Evolutionary conservation across 106 monocot genomes (phyloP).

Genomic region (Apostasia shenzhenica): DNA sequence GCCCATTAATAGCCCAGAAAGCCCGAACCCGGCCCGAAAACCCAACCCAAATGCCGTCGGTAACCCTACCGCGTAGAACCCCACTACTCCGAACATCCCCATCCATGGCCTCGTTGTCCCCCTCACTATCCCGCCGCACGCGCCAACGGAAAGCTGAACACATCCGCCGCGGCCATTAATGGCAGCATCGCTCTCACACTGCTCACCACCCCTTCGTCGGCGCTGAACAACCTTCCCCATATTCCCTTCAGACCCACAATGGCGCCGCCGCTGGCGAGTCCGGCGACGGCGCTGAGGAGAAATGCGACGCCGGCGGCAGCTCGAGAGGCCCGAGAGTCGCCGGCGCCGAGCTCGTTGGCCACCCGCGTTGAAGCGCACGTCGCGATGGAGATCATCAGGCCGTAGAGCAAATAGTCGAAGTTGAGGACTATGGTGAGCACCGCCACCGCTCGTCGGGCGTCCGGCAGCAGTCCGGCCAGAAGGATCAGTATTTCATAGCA

Average conservation of each 20-base stretch:
- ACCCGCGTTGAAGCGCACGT: constrained; percentile 58
- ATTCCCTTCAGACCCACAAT: constrained; percentile 28
- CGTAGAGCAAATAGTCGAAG: constrained; percentile 79
- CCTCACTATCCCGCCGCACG: constrained; percentile 58
- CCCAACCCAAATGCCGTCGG: constrained; percentile 42
- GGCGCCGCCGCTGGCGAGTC: constrained; percentile 19
- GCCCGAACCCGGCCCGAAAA: constrained; percentile 39
- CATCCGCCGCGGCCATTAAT: constrained; percentile 56
- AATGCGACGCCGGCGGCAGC: constrained; percentile 36
- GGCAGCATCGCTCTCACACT: constrained; percentile 43
- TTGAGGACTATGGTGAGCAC: constrained; percentile 67
- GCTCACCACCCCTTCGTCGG: constrained; percentile 21
- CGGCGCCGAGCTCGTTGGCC: constrained; percentile 69
- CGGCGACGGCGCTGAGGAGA: constrained; percentile 7
- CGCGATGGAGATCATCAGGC: constrained; percentile 56
- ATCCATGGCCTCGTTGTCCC: constrained; percentile 67
- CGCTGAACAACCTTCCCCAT: constrained; percentile 58
- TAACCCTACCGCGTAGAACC: constrained; percentile 74
- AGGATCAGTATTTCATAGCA: constrained; percentile 74
- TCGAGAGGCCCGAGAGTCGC: constrained; percentile 19
- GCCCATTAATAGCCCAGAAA: constrained; percentile 53
- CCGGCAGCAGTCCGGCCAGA: constrained; percentile 49
- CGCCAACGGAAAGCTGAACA: constrained; percentile 64
- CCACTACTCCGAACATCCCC: constrained; percentile 57
- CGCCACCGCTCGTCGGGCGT: constrained; percentile 31